phyloP scores from a whole-genome alignment of 2,329 filamentous ascomycete species.

The Trichoderma atrobrunneum region DNA sequence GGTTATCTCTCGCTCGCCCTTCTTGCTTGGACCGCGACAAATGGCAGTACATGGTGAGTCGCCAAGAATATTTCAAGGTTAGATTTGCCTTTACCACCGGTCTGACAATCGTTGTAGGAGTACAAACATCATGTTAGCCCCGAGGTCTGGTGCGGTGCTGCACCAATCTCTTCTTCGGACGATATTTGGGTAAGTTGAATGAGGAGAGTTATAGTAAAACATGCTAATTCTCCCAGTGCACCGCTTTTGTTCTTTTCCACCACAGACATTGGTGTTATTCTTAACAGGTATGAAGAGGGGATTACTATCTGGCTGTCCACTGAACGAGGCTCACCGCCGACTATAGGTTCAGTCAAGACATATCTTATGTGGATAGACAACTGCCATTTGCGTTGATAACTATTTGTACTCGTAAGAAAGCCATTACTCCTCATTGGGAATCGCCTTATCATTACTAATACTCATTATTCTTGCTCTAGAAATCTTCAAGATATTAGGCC shows the following conservation, averaged over 20 bases:
- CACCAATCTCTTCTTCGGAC: slow-evolving; percentile 19
- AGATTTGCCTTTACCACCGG: neutral
- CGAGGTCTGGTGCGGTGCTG: slow-evolving; percentile 35
- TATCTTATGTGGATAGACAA: slow-evolving; percentile 39
- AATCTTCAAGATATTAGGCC: slow-evolving; percentile 38
- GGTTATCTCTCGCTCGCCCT: slow-evolving; percentile 40
- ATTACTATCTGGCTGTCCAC: neutral
- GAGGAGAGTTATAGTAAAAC: neutral
- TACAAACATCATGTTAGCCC: slow-evolving; percentile 34
- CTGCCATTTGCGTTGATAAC: slow-evolving; percentile 34
- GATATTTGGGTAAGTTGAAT: slow-evolving; percentile 4
- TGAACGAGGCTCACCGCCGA: neutral
- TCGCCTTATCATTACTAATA: neutral
- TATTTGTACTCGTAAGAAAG: slow-evolving; percentile 25
- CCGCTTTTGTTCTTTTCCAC: slow-evolving; percentile 39
- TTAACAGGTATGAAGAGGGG: slow-evolving; percentile 32
- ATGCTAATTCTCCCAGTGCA: slow-evolving; percentile 29
- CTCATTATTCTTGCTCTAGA: slow-evolving; percentile 24
- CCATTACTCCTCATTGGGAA: too few relatives aligned
- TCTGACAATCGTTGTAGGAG: slow-evolving; percentile 28
- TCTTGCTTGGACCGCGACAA: slow-evolving; percentile 32
- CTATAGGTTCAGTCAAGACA: slow-evolving; percentile 40
- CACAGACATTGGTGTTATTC: slow-evolving; percentile 38
- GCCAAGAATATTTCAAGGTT: neutral
- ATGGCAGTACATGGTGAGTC: slow-evolving; percentile 28